Base-by-base conservation (phyloP, 169 alveolate genomes). In the Cryptosporidium ubiquitum region DNA sequence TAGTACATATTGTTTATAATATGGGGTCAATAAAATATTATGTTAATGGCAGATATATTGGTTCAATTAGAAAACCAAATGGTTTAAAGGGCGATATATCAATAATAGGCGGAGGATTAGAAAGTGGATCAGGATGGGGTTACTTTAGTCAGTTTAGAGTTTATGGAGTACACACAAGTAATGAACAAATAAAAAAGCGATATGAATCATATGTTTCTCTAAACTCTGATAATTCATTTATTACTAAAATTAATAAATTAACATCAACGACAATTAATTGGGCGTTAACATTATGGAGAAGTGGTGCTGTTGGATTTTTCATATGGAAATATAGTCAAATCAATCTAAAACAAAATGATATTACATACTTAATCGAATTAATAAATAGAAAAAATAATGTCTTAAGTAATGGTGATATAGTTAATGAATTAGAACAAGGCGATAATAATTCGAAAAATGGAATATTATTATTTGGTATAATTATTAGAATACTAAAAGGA, bases 91-190 rank as follows among this genome's bases (percentile, higher is more conserved):
- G 89, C n/a, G 75, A 79, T 79, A 79, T 79, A 23, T 44, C 75
- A 20, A 37, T 79, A 6, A 79, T 79, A 9, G 89, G 89, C 40
- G 89, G 89, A 44, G 75, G 89, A 29, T 40, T 79, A 29, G 89
- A 79, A 42, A 79, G 89, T 64, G 89, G 89, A 9, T 79, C 89
- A 20, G 69, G 37, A 26, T 79, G 89, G 89, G 89, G 89, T 37
- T 79, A 79, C 44, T 79, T 79, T 58, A 79, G 89, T 47, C 89
- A 79, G 40, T 79, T 79, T 60, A 58, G 89, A 31, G 68, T 79
- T 18, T 79, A 79, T 47, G 89, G 89, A 14, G 49, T 35, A 10
- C 75, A 79, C 61, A 79, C 89, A 61, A 79, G 79, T 64, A 61
- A 79, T 64, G 89, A 79, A 64, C 89, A 79, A 64, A 79, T 79